Percentiles rank a stretch among this genome's conserved stretches.
phyloP scores from a whole-genome alignment of 1,139 yeast genomes.

The Saccharomyces pastorianus region DNA sequence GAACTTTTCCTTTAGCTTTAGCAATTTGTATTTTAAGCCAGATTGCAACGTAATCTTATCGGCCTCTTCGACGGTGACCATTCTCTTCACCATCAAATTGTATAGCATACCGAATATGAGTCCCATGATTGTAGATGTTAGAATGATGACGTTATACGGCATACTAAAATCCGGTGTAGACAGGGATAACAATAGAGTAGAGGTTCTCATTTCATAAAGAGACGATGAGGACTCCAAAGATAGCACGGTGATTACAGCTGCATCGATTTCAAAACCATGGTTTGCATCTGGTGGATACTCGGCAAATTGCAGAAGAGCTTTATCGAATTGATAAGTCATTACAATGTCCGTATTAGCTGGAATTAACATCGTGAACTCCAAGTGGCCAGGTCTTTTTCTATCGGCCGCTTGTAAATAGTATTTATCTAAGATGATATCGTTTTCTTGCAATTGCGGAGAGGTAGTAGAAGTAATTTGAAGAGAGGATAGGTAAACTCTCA shows the following conservation, averaged over 20 bases:
- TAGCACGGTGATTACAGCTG: conserved; percentile 65
- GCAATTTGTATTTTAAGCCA: conserved; percentile 15
- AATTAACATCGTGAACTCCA: conserved; percentile 56
- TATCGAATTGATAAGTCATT: conserved; percentile 74
- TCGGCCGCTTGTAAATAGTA: conserved; percentile 73
- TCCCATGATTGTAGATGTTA: conserved; percentile 91
- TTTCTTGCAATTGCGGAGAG: conserved; percentile 9
- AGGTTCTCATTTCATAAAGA: conserved; percentile 60
- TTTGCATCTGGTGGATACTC: conserved; percentile 99
- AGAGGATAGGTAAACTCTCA: conserved; percentile 74
- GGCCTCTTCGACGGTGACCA: conserved; percentile 71
- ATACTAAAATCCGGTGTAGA: conserved; percentile 98
- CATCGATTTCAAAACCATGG: conserved; percentile 92
- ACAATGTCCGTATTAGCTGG: conserved; percentile 61
- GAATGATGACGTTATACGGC: conserved; percentile 96
- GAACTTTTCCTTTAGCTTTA: conserved; percentile 8
- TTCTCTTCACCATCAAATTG: conserved; percentile 66
- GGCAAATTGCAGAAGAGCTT: conserved; percentile 70
- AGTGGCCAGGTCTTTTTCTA: conserved; percentile 71
- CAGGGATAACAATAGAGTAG: conserved; percentile 72
- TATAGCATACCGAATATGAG: conserved; percentile 81
- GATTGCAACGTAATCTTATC: conserved; percentile 32
- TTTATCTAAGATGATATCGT: conserved; percentile 42
- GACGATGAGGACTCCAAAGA: conserved; percentile 21
- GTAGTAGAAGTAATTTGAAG: conserved; percentile 32